Base-by-base conservation (phyloP, 345 rosid species). In the Melaleuca quinquenervia region DNA sequence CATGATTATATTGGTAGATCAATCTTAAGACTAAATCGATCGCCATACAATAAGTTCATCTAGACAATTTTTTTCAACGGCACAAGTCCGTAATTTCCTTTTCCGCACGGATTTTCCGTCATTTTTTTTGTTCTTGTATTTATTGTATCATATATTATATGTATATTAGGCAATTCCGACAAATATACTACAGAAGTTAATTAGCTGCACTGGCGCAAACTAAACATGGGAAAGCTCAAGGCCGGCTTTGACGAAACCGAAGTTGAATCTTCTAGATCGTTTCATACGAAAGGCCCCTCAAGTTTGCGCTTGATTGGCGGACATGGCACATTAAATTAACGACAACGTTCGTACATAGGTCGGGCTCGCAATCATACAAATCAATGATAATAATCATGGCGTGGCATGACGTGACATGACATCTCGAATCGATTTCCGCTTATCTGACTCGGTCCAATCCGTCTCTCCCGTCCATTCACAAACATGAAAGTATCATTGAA, bases 1-100 rank as follows among this genome's bases (percentile, higher is more conserved):
- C 15, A 15, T 3, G 0, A 29, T 1, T 29, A 15, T 5, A 3
- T 62, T 0, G 3, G 4, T 3, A 62, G 15, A 29, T 62, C 1
- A 62, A 29, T 5, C 32, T 64, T 32, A 64, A 5, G 18, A 64
- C 1, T 29, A 14, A 64, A 64, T 32, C 7, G 21, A 15, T 15
- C 15, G 14, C 3, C 3, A 5, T 12, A 50, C 16, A 8, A 8
- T 4, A 15, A 7, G 32, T 51, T 51, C 1, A 51, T 51, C 14
- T 62, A 15, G 48, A 70, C 21, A 36, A 70, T 8, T 36, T 70
- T 70, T 24, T 6, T 13, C 0, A 70, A 41, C 4, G 2, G 10
- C 26, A 36, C 36, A 0, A 70, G 26, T 70, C 32, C 12, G 45
- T 70, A 36, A 70, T 64, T 64, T 32, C 76, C 45, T 64, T 64